Percentiles rank a stretch among this genome's conserved stretches.
phyloP scores from a whole-genome alignment of 1,139 yeast species.

The Candida tropicalis region DNA sequence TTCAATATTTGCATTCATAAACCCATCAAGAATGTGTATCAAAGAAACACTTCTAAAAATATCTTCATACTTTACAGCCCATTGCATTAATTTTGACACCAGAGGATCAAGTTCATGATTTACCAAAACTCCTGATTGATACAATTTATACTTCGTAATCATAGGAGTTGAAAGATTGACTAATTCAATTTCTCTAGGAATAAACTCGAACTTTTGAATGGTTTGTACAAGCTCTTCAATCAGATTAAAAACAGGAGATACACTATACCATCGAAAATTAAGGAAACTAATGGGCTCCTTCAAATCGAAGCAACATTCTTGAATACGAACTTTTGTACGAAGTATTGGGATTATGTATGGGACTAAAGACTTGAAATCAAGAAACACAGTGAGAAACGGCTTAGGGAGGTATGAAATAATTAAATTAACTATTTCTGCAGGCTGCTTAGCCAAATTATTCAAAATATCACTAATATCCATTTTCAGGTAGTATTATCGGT shows the following conservation, averaged over 20 bases:
- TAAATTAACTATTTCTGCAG: neutral
- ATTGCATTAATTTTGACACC: neutral
- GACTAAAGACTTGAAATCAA: neutral
- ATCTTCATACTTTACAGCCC: neutral
- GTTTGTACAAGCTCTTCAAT: neutral
- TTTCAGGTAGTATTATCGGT: neutral
- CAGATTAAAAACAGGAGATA: neutral
- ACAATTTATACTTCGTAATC: neutral
- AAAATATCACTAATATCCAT: neutral
- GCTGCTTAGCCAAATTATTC: neutral
- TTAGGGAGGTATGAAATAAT: neutral
- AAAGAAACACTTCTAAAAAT: neutral
- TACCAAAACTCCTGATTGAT: neutral
- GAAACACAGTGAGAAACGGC: neutral
- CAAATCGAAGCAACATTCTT: neutral
- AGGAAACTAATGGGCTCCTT: neutral
- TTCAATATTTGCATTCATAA: neutral
- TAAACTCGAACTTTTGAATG: neutral
- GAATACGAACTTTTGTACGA: constrained; percentile 1
- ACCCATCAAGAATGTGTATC: neutral
- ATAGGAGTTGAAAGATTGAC: neutral
- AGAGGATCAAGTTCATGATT: neutral
- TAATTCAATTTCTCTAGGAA: neutral
- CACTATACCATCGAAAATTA: neutral
- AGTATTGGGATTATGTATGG: neutral